phyloP scores from a whole-genome alignment of 768 basidiomycete species.

The Hygrophorus russula region DNA sequence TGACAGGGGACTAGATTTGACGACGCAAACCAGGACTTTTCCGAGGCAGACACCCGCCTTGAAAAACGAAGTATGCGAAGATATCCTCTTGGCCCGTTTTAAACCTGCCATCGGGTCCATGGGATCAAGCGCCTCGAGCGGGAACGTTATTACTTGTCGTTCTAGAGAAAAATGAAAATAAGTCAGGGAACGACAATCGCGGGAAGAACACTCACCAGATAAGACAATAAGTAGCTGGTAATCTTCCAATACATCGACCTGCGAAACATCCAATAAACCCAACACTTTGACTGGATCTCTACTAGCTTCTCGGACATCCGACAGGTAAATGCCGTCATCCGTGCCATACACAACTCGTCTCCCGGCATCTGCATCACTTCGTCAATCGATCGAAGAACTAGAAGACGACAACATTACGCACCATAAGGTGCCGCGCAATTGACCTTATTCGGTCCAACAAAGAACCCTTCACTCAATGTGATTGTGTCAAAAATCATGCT shows the following conservation, averaged over 20 bases:
- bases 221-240: slow-evolving; percentile 94
- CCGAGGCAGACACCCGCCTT: slow-evolving; percentile 91
- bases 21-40: slow-evolving; percentile 87
- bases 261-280: slow-evolving; percentile 78
- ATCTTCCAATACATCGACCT: slow-evolving; percentile 94
- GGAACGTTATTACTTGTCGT: slow-evolving; percentile 92
- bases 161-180: slow-evolving; percentile 33
- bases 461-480: slow-evolving; percentile 81
- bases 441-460: slow-evolving; percentile 74
- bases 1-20: slow-evolving; percentile 89
- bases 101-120: slow-evolving; percentile 84
- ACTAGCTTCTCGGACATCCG: slow-evolving; percentile 67
- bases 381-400: slow-evolving; percentile 6
- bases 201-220: slow-evolving; percentile 50
- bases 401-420: slow-evolving; percentile 33
- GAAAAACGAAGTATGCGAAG: slow-evolving; percentile 95
- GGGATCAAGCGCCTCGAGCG: slow-evolving; percentile 83
- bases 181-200: slow-evolving; percentile 1
- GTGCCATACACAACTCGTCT: slow-evolving; percentile 91
- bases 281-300: slow-evolving; percentile 86
- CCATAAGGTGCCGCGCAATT: slow-evolving; percentile 86
- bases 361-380: slow-evolving; percentile 51
- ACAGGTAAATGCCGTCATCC: slow-evolving; percentile 92
- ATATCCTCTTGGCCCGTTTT: slow-evolving; percentile 90
- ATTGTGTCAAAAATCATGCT: slow-evolving; percentile 82